These are phyloP conservation scores for Spirogloea muscicola DNA, from an alignment of 139 green algal genomes.

Conservation along the genomic window DNA sequence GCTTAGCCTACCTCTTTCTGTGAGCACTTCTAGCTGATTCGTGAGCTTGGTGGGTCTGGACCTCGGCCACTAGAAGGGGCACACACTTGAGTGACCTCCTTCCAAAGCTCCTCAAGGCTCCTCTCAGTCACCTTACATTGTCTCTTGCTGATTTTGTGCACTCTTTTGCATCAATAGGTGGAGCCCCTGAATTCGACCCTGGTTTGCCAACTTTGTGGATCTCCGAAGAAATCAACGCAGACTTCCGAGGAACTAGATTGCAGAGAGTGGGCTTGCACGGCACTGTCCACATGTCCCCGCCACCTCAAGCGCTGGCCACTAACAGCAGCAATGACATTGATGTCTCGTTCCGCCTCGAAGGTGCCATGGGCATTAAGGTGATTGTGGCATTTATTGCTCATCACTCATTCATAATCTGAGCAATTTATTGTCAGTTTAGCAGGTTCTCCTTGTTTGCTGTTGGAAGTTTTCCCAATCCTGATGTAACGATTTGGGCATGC, in stretches of 20 bases:
- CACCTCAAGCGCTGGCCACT: neutral
- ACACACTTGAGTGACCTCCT: too few species aligned
- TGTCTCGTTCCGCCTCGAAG: constrained; percentile 40
- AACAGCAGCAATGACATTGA: neutral
- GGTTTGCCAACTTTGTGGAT: constrained; percentile 7
- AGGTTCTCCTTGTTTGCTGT: too few species aligned
- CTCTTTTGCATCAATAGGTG: neutral
- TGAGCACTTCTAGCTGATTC: too few species aligned
- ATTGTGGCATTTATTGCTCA: neutral
- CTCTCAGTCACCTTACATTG: neutral
- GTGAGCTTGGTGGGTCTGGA: too few species aligned
- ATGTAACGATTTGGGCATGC: too few species aligned
- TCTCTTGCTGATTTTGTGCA: neutral
- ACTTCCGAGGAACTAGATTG: constrained; percentile 15
- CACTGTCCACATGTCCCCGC: constrained; percentile 2
- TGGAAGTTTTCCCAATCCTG: too few species aligned
- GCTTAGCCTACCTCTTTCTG: too few species aligned
- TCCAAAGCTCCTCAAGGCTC: neutral
- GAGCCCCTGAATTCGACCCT: neutral
- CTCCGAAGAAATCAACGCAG: constrained; percentile 25
- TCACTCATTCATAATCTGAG: too few species aligned
- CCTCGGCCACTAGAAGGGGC: too few species aligned
- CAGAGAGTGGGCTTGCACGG: constrained; percentile 17
- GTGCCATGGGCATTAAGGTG: constrained; percentile 35
- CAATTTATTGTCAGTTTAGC: too few species aligned